A percentile compares a stretch with the other conserved stretches of the same genome.
phyloP scores from a whole-genome alignment of 2,329 filamentous ascomycete genomes.

The Pseudocercospora musae region DNA sequence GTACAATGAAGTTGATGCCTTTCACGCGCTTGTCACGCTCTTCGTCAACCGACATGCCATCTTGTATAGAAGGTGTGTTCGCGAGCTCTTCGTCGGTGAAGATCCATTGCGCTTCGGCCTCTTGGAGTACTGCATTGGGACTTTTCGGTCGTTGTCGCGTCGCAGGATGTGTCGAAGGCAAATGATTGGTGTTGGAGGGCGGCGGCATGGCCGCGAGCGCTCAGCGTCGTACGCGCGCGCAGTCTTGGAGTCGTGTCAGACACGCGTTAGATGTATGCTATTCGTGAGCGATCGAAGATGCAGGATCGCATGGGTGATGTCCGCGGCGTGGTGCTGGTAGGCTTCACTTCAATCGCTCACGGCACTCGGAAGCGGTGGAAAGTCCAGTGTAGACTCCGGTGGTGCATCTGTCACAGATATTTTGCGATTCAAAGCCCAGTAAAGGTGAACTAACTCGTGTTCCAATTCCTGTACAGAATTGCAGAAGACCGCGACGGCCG shows the following conservation, averaged over 20 bases:
- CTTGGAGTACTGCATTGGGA: slow-evolving; percentile 48
- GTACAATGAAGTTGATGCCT: slow-evolving; percentile 93
- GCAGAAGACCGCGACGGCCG: not conserved
- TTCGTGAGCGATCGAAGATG: not conserved
- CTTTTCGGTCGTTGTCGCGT: slow-evolving; percentile 35
- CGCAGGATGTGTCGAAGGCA: slow-evolving; percentile 42
- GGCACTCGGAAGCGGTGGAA: not conserved
- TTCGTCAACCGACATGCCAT: slow-evolving; percentile 72
- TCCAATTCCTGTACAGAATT: not conserved
- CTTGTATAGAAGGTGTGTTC: slow-evolving; percentile 77
- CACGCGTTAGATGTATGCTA: not conserved
- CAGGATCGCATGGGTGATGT: not conserved
- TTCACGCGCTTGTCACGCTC: slow-evolving; percentile 81
- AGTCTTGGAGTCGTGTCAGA: not conserved
- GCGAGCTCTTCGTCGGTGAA: slow-evolving; percentile 80
- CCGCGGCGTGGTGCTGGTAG: not conserved
- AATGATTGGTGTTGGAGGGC: slow-evolving; percentile 15
- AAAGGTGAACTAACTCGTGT: not conserved
- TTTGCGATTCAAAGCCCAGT: not conserved
- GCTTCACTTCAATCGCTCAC: not conserved
- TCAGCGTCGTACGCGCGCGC: not conserved
- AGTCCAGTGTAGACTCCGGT: not conserved
- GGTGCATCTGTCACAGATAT: not conserved
- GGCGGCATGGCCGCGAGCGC: not conserved
- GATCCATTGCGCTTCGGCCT: slow-evolving; percentile 73